Percentiles rank a stretch among this genome's conserved stretches.
These are phyloP conservation scores for Coriaria nepalensis DNA, from an alignment of 306 rosid genomes.

Conservation along the genomic window DNA sequence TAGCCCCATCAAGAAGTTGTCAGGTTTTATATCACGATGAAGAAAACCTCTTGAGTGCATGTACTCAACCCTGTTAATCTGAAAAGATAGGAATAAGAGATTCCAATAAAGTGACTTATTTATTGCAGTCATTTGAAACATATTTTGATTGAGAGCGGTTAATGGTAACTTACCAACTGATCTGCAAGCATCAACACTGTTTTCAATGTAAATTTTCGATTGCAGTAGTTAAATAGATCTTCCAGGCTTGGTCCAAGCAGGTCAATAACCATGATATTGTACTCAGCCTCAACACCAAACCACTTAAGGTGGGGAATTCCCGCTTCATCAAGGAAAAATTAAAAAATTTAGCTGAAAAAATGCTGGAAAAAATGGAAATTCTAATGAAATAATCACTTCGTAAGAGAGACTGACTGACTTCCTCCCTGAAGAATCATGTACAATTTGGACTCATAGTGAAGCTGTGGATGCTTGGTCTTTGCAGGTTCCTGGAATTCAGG, in stretches of 20 bases:
- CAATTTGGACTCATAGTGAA: constrained; percentile 96
- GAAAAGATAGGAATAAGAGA: constrained; percentile 20
- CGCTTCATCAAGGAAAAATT: constrained; percentile 42
- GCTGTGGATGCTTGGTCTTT: constrained; percentile 98
- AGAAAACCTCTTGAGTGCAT: constrained; percentile 99
- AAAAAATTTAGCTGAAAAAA: constrained; percentile 3
- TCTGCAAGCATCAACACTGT: constrained; percentile 98
- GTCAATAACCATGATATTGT: constrained; percentile 92
- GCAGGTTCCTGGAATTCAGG: constrained; percentile 56
- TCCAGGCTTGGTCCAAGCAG: constrained; percentile 99
- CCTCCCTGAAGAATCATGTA: constrained; percentile 99
- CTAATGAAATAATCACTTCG: neutral
- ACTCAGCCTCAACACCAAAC: constrained; percentile 96
- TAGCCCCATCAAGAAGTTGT: constrained; percentile 95
- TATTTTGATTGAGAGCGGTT: constrained; percentile 9
- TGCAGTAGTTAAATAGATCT: constrained; percentile 94
- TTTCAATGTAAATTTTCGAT: constrained; percentile 77
- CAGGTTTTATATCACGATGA: constrained; percentile 98
- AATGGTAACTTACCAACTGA: constrained; percentile 60
- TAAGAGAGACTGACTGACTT: constrained; percentile 40
- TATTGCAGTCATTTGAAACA: constrained; percentile 10
- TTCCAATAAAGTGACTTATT: constrained; percentile 1
- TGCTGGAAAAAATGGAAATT: too few species aligned
- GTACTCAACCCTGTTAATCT: constrained; percentile 98
- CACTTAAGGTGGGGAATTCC: constrained; percentile 99